Percentiles rank a stretch among this genome's conserved stretches.
Evolutionary conservation across 2,329 filamentous ascomycete species (phyloP).

Genomic region (Talaromyces pinophilus): DNA sequence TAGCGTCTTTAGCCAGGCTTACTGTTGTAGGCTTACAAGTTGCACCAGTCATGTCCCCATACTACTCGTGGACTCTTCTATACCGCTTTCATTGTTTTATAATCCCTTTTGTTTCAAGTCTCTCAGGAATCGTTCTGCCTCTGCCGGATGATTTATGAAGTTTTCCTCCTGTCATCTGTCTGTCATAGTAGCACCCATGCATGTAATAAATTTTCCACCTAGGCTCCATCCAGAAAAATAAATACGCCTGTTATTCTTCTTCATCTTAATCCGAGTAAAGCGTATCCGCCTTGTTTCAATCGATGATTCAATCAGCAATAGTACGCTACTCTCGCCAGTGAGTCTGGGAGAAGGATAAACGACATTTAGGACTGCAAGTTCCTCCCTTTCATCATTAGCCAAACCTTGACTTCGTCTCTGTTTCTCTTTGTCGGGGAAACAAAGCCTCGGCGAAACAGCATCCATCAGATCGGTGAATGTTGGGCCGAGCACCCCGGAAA

Average conservation of each 20-base stretch:
- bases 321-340: not conserved
- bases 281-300: not conserved
- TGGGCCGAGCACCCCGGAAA: constrained; percentile 1
- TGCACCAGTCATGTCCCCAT: no score
- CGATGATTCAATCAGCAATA: not conserved
- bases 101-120: no score
- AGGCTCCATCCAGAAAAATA: not conserved
- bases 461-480: constrained; percentile 5
- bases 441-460: not conserved
- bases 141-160: no score
- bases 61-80: no score
- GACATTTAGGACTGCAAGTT: not conserved
- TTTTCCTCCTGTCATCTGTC: not conserved
- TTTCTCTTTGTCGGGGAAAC: not conserved
- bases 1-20: no score
- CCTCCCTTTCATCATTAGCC: not conserved
- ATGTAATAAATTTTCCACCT: not conserved
- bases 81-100: no score
- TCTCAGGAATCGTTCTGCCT: no score
- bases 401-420: not conserved
- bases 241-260: not conserved
- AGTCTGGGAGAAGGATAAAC: not conserved
- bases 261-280: not conserved
- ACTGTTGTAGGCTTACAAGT: no score
- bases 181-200: not conserved